phyloP scores from a whole-genome alignment of 768 basidiomycete genomes.

The Kondoa subrosea region DNA sequence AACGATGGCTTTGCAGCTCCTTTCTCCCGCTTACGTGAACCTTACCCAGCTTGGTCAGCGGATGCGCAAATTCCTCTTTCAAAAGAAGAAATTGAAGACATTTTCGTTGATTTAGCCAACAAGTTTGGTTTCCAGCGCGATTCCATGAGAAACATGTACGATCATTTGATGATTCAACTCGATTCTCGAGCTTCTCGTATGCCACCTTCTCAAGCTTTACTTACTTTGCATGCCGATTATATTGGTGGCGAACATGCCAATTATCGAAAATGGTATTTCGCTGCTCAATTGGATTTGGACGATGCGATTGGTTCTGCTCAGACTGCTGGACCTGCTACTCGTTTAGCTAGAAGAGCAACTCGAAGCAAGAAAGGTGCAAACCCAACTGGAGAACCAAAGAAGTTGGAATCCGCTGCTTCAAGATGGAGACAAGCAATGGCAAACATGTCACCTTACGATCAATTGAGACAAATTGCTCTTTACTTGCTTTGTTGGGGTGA shows the following conservation, averaged over 20 bases:
- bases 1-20: neutral
- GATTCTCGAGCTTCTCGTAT: slow-evolving; percentile 94
- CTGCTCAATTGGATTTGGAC: slow-evolving; percentile 93
- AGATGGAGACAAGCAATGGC: slow-evolving; percentile 97
- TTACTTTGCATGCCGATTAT: slow-evolving; percentile 94
- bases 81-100: slow-evolving; percentile 98
- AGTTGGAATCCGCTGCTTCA: slow-evolving; percentile 62
- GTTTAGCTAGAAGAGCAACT: slow-evolving; percentile 52
- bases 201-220: slow-evolving; percentile 84
- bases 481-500: slow-evolving; percentile 96
- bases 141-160: slow-evolving; percentile 94
- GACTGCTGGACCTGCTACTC: slow-evolving; percentile 58
- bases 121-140: slow-evolving; percentile 97
- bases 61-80: slow-evolving; percentile 91
- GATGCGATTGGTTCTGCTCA: slow-evolving; percentile 72
- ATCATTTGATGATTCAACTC: slow-evolving; percentile 91
- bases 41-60: slow-evolving; percentile 78
- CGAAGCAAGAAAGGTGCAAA: slow-evolving; percentile 33
- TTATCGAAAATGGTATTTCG: slow-evolving; percentile 99
- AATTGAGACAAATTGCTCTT: slow-evolving; percentile 85
- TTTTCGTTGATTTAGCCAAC: slow-evolving; percentile 89
- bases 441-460: slow-evolving; percentile 95
- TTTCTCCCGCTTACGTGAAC: neutral
- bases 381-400: slow-evolving; percentile 48
- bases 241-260: slow-evolving; percentile 97